A percentile compares a stretch with the other conserved stretches of the same genome.
Evolutionary conservation across 73 alveolate species (phyloP).

Genomic region (Effrenium voratum): DNA sequence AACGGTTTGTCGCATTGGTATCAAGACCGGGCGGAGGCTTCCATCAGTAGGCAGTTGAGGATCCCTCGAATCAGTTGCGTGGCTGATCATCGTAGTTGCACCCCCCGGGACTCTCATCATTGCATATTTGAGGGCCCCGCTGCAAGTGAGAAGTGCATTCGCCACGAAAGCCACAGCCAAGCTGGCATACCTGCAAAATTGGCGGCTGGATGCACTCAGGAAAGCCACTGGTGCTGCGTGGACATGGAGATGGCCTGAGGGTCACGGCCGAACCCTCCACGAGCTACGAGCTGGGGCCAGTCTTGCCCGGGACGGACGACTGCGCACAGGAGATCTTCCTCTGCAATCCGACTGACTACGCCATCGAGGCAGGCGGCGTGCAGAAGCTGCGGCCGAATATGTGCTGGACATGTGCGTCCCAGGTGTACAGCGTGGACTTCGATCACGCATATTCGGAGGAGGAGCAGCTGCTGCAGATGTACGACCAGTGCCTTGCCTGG

Average conservation of each 20-base stretch:
- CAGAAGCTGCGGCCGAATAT: not conserved
- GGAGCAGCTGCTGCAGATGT: constrained; percentile 93
- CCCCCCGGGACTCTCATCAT: no score
- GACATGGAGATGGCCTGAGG: constrained; percentile 95
- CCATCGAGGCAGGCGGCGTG: constrained; percentile 94
- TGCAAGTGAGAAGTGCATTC: no score
- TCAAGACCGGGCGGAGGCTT: no score
- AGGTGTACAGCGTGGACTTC: constrained; percentile 95
- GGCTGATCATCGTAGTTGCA: no score
- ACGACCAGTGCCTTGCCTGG: constrained; percentile 33
- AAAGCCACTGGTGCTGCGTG: constrained; percentile 95
- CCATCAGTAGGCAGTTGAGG: no score
- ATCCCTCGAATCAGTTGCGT: no score
- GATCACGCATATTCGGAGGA: constrained; percentile 96
- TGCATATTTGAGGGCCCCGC: no score
- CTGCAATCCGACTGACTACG: constrained; percentile 95
- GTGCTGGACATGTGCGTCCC: not conserved
- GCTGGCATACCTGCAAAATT: no score
- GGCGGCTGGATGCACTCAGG: constrained; percentile 40
- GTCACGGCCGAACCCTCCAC: constrained; percentile 95
- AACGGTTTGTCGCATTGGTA: no score
- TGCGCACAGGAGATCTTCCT: constrained; percentile 92
- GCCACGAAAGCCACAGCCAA: no score
- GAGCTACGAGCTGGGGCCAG: constrained; percentile 95
- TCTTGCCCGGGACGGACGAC: constrained; percentile 96